Evolutionary conservation across 352 stramenopile genomes (phyloP), one percentile per base, ranked within the genome.

Genomic region (Phytophthora hibernalis): DNA sequence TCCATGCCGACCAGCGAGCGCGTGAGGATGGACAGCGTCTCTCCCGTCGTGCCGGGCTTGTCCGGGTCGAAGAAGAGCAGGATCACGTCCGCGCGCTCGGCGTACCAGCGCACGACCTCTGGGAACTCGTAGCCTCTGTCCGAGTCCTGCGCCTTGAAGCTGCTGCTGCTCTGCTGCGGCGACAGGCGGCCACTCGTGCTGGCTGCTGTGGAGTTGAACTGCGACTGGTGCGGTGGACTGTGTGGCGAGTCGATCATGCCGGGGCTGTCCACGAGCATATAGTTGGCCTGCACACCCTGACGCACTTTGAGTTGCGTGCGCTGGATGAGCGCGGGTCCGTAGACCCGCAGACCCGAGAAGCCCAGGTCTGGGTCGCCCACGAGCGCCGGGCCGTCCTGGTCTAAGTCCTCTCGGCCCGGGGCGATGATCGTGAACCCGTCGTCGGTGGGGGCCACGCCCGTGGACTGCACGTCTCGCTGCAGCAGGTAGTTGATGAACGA

Each of bases 61-160:
- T 99, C 98, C 4, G 98, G 98, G 84, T 99, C 98, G 72, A 99
- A 99, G 77, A 99, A 99, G 5, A 99, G 87, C 62, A 99, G 74
- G 53, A 99, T 99, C 54, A 99, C 96, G 72, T 99, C 98, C 4
- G 98, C 97, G 42, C 98, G 88, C 76, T 99, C 97, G 4, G 98
- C 97, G 76, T 99, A 99, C 98, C 98, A 99, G 55, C 90, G 85
- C 40, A 98, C 92, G 18, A 99, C 96, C 54, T 97, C 84, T 0
- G 97, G 89, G 80, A 99, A 99, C 76, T 99, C 96, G 78, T 99
- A 99, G 43, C 97, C 98, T 40, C 97, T 85, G 72, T 95, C 85
- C 35, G 84, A 92, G 62, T 80, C 81, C 40, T 78, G 73, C 22
- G 68, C 79, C 49, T 75, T 75, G 11, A 61, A 68, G 26, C 55